phyloP scores from a whole-genome alignment of 345 rosid genomes.

The Acer yangbiense region DNA sequence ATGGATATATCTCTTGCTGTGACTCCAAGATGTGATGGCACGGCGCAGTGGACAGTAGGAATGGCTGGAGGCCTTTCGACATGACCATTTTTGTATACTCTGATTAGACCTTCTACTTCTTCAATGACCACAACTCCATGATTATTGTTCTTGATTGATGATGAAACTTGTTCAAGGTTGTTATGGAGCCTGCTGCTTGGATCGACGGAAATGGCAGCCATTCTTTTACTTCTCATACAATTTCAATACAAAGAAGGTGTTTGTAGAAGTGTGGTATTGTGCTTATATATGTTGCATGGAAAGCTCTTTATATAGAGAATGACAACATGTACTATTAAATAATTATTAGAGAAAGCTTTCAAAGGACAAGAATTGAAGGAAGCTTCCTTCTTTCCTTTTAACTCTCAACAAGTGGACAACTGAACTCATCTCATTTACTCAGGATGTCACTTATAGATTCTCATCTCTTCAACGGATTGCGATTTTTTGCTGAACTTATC shows the following conservation, averaged over 20 bases:
- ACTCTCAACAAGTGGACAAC: constrained; percentile 22
- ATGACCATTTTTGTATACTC: constrained; percentile 63
- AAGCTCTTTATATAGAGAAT: constrained; percentile 28
- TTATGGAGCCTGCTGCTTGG: constrained; percentile 15
- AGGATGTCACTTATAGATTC: constrained; percentile 26
- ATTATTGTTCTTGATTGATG: constrained; percentile 23
- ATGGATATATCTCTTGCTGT: constrained; percentile 45
- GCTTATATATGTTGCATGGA: neutral
- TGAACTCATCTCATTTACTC: constrained; percentile 4
- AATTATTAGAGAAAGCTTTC: neutral
- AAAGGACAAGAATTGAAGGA: constrained; percentile 10
- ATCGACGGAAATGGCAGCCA: constrained; percentile 50
- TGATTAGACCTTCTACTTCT: constrained; percentile 69
- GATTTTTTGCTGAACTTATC: too few species aligned
- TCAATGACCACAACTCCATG: constrained; percentile 44
- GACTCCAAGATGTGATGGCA: constrained; percentile 38
- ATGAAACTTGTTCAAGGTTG: constrained; percentile 11
- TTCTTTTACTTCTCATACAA: constrained; percentile 17
- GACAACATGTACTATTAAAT: neutral
- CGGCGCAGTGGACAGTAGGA: constrained; percentile 45
- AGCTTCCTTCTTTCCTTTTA: constrained; percentile 4
- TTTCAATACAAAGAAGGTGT: neutral
- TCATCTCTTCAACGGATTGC: neutral
- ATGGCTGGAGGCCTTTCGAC: constrained; percentile 63
- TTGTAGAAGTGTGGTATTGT: neutral